These are phyloP conservation scores for Fusarium annulatum DNA, from an alignment of 2,329 filamentous ascomycete genomes.

Conservation along the genomic window DNA sequence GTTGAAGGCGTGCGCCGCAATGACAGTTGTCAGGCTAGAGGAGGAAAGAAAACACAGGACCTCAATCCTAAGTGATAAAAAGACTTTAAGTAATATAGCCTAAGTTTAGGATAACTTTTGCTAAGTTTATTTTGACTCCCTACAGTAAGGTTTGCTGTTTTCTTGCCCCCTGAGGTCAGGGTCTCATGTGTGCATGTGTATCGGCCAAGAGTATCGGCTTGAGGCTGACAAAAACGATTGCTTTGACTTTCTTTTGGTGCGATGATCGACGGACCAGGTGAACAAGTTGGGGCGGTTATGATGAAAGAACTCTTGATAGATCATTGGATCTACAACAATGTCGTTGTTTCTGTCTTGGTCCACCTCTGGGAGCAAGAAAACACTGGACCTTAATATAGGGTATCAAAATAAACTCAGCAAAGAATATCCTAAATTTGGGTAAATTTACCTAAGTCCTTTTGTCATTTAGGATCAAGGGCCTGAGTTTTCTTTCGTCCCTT, in stretches of 20 bases:
- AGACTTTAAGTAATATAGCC: too few species aligned
- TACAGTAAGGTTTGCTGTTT: too few species aligned
- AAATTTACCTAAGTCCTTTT: neutral
- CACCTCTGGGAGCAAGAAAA: neutral
- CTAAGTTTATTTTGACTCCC: too few species aligned
- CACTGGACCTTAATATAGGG: fast-evolving
- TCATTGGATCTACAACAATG: slow-evolving; percentile 10
- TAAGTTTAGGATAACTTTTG: too few species aligned
- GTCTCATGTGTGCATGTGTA: neutral
- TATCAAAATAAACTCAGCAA: neutral
- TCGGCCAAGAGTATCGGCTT: neutral
- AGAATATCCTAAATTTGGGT: neutral
- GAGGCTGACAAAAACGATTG: neutral
- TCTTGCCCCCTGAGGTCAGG: neutral
- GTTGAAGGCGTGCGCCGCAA: slow-evolving; percentile 1
- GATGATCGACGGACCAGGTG: neutral
- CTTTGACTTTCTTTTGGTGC: neutral
- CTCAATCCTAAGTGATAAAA: too few species aligned
- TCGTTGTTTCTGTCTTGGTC: neutral
- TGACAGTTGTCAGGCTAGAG: neutral
- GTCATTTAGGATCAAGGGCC: neutral
- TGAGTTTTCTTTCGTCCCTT: neutral
- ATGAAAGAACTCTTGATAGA: slow-evolving; percentile 8
- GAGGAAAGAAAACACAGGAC: too few species aligned
- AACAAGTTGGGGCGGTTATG: neutral